A percentile compares a stretch with the other conserved stretches of the same genome.
Evolutionary conservation across 2,329 filamentous ascomycete genomes (phyloP).

Genomic region (Pyrenophora graminea): DNA sequence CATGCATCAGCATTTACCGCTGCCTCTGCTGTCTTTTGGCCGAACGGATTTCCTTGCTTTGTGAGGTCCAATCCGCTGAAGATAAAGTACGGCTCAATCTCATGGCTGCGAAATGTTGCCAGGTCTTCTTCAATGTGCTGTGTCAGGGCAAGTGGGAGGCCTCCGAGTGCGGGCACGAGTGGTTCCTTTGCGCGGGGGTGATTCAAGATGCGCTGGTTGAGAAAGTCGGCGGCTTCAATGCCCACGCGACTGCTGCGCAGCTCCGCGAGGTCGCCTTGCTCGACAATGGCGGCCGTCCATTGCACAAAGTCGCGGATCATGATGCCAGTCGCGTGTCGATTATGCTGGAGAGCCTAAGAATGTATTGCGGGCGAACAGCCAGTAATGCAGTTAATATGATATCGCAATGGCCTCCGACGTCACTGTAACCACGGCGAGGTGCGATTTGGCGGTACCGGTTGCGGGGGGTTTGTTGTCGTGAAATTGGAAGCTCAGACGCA

Average conservation of each 20-base stretch:
- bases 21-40: constrained; percentile 64
- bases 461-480: constrained; percentile 11
- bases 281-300: constrained; percentile 59
- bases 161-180: constrained; percentile 85
- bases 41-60: constrained; percentile 65
- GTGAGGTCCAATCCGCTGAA: constrained; percentile 86
- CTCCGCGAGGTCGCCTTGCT: constrained; percentile 67
- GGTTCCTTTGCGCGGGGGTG: constrained; percentile 70
- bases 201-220: constrained; percentile 70
- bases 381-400: neutral
- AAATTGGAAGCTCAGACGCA: constrained; percentile 20
- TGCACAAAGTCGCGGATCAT: constrained; percentile 58
- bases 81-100: constrained; percentile 81
- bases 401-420: neutral
- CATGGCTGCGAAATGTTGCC: constrained; percentile 68
- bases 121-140: constrained; percentile 77
- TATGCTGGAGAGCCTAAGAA: neutral
- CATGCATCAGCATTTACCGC: constrained; percentile 79
- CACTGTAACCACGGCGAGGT: constrained; percentile 1
- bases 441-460: constrained; percentile 4
- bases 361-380: neutral
- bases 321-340: constrained; percentile 26
- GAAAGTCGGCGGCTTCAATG: constrained; percentile 88
- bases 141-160: constrained; percentile 78
- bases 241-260: constrained; percentile 77